These are phyloP conservation scores for Pichia insulana DNA, from an alignment of 805 yeast genomes.

Conservation along the genomic window DNA sequence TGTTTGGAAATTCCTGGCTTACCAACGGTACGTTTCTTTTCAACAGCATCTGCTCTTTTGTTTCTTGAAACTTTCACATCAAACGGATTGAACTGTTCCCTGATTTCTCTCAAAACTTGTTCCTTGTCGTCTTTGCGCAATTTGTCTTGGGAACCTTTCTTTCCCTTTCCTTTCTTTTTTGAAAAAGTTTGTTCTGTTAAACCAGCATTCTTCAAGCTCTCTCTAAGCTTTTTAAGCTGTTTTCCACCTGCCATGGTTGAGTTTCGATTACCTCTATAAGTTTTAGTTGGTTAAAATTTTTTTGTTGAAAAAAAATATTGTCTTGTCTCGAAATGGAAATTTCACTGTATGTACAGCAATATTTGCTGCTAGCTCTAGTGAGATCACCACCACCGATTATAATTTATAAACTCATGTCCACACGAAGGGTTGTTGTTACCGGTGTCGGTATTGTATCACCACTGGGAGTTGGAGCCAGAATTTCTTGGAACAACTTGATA, in stretches of 20 bases:
- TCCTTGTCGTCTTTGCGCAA: slow-evolving; percentile 63
- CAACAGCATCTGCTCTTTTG: slow-evolving; percentile 44
- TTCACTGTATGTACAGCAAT: too few species aligned
- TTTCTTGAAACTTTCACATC: slow-evolving; percentile 65
- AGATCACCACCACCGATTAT: too few species aligned
- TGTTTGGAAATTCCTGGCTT: slow-evolving; percentile 65
- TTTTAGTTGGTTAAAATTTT: background rate
- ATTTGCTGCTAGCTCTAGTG: too few species aligned
- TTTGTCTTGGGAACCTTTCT: slow-evolving; percentile 49
- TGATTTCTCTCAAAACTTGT: slow-evolving; percentile 46
- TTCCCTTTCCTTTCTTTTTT: slow-evolving; percentile 43
- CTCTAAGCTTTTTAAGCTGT: slow-evolving; percentile 76
- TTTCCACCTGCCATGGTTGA: slow-evolving; percentile 55
- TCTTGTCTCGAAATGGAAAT: too few species aligned
- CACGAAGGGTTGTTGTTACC: slow-evolving; percentile 74
- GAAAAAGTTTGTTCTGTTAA: slow-evolving; percentile 67
- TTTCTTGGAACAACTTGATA: slow-evolving; percentile 47
- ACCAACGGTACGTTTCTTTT: slow-evolving; percentile 45
- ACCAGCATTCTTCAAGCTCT: slow-evolving; percentile 67
- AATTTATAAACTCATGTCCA: background rate
- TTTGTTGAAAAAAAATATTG: too few species aligned
- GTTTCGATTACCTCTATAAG: slow-evolving; percentile 37
- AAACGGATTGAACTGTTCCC: slow-evolving; percentile 85
- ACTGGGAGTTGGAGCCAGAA: slow-evolving; percentile 58
- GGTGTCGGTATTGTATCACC: slow-evolving; percentile 88